Percentiles rank a stretch among this genome's conserved stretches.
Evolutionary conservation across 345 rosid genomes (phyloP).

Genomic region (Eucalyptus grandis): DNA sequence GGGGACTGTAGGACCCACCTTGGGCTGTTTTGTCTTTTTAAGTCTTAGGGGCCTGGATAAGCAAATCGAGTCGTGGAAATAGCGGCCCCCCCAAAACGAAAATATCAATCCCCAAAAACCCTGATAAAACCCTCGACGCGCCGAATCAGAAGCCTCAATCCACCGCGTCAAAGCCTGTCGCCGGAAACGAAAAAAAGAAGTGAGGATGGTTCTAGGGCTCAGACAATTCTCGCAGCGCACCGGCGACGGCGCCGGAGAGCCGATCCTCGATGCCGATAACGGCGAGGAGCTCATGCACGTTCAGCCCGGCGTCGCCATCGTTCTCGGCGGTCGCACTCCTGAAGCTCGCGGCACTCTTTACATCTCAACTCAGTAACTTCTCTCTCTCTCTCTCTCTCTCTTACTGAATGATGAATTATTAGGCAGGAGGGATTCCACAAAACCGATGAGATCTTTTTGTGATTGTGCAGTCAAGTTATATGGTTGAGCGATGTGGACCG

Average conservation of each 20-base stretch:
- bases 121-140: background rate
- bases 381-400: background rate
- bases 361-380: slow-evolving; percentile 50
- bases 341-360: slow-evolving; percentile 86
- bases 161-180: background rate
- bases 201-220: slow-evolving; percentile 55
- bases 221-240: slow-evolving; percentile 43
- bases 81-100: background rate
- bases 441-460: background rate
- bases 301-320: slow-evolving; percentile 67
- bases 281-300: slow-evolving; percentile 81
- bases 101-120: background rate
- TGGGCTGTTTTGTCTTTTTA: background rate
- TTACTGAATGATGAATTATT: background rate
- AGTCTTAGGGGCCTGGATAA: background rate
- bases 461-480: slow-evolving; percentile 50
- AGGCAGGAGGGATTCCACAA: background rate
- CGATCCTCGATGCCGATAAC: slow-evolving; percentile 39
- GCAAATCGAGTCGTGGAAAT: background rate
- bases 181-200: background rate
- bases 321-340: slow-evolving; percentile 40
- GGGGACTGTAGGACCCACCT: background rate
- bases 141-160: background rate
- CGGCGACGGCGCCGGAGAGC: slow-evolving; percentile 49
- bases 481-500: slow-evolving; percentile 81